Conservation (phyloP, 1,139 yeast genomes). For the Yamadazyma taylorii region DNA sequence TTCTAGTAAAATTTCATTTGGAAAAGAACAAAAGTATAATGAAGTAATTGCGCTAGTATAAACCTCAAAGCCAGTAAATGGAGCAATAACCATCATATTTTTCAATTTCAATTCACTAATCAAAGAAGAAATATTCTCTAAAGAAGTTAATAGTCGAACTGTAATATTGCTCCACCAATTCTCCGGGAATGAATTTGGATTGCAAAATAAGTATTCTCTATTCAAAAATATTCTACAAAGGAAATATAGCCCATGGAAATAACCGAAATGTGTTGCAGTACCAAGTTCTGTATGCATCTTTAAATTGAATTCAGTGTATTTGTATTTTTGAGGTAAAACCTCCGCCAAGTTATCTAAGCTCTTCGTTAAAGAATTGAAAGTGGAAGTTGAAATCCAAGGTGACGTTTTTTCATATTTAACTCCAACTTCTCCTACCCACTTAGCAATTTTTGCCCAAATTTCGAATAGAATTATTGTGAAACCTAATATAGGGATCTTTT, state of each 20-base stretch:
- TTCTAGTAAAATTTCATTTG: constrained; percentile 18
- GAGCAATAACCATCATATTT: constrained; percentile 36
- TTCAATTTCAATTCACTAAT: constrained; percentile 24
- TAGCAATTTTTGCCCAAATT: constrained; percentile 32
- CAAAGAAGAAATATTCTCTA: constrained; percentile 25
- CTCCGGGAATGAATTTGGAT: constrained; percentile 27
- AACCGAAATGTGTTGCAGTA: constrained; percentile 36
- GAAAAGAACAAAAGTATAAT: constrained; percentile 31
- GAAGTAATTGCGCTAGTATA: constrained; percentile 35
- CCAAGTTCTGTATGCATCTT: constrained; percentile 32
- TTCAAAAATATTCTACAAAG: constrained; percentile 33
- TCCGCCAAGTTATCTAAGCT: constrained; percentile 22
- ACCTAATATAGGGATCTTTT: constrained; percentile 19
- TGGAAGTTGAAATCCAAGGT: constrained; percentile 29
- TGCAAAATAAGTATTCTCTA: constrained; percentile 35
- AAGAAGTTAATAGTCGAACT: constrained; percentile 19
- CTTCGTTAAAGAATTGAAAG: constrained; percentile 22
- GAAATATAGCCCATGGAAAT: constrained; percentile 34
- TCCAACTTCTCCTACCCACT: constrained; percentile 34
- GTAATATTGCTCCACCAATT: constrained; percentile 34
- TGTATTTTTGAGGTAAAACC: constrained; percentile 24
- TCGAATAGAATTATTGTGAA: constrained; percentile 31
- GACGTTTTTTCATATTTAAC: constrained; percentile 26
- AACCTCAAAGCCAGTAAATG: constrained; percentile 39
- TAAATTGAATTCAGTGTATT: constrained; percentile 26